These are phyloP conservation scores for Lodderomyces metapsilosis DNA, from an alignment of 1,139 yeast species.

Conservation along the genomic window DNA sequence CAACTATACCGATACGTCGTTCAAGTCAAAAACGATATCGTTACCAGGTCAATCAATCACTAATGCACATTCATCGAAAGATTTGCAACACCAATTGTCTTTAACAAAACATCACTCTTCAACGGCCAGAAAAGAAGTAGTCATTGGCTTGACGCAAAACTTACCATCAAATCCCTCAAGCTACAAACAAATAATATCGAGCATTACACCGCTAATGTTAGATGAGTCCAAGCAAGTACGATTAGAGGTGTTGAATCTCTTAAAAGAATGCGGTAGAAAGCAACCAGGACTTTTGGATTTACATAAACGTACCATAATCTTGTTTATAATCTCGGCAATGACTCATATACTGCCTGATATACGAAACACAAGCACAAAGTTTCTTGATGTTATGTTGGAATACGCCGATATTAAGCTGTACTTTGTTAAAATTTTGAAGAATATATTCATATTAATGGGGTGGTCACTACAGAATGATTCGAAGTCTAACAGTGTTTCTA, in stretches of 20 bases:
- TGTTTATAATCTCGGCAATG: slow-evolving; percentile 91
- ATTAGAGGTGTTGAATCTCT: slow-evolving; percentile 51
- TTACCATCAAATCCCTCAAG: slow-evolving; percentile 51
- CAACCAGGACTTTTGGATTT: slow-evolving; percentile 62
- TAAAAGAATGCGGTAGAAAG: slow-evolving; percentile 47
- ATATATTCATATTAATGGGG: slow-evolving; percentile 56
- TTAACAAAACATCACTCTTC: slow-evolving; percentile 77
- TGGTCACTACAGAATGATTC: slow-evolving; percentile 55
- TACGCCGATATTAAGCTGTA: slow-evolving; percentile 51
- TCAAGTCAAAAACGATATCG: slow-evolving; percentile 70
- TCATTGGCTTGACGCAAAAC: slow-evolving; percentile 47
- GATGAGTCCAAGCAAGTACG: slow-evolving; percentile 70
- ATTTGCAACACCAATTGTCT: slow-evolving; percentile 58
- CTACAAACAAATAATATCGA: slow-evolving; percentile 56
- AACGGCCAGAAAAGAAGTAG: slow-evolving; percentile 71
- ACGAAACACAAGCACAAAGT: slow-evolving; percentile 67
- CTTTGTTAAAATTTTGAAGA: slow-evolving; percentile 58
- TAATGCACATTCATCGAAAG: slow-evolving; percentile 24
- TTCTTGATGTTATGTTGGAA: slow-evolving; percentile 54
- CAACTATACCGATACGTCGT: slow-evolving; percentile 82
- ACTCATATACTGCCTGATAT: slow-evolving; percentile 81
- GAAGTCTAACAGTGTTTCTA: slow-evolving; percentile 44
- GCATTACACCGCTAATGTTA: slow-evolving; percentile 56
- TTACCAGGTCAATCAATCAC: slow-evolving; percentile 55
- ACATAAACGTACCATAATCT: slow-evolving; percentile 63